Conservation (phyloP, 345 rosid genomes). For the Dipteronia sinensis region DNA sequence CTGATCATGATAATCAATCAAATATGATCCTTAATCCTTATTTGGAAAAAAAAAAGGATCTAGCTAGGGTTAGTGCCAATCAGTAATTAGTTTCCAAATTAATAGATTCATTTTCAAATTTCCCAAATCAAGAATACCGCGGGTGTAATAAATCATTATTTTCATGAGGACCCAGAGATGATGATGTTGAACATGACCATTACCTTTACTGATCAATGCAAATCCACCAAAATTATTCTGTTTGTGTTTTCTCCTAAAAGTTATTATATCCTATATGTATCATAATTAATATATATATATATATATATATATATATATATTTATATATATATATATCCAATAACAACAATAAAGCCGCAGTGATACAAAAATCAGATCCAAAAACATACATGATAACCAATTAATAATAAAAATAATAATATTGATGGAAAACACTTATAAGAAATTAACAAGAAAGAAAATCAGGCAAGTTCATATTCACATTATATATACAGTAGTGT, state of each 20-base stretch:
- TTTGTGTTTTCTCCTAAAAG: constrained; percentile 5
- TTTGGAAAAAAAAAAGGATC: background rate
- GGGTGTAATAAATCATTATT: background rate
- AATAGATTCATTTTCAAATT: background rate
- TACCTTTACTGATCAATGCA: background rate
- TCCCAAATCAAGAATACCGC: background rate
- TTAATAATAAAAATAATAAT: constrained; percentile 3
- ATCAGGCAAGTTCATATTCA: background rate
- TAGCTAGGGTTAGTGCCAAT: constrained; percentile 20
- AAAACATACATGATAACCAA: constrained; percentile 16
- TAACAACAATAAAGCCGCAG: constrained; percentile 12
- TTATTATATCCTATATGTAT: background rate
- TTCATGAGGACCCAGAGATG: background rate
- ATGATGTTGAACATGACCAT: background rate
- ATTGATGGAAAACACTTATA: background rate
- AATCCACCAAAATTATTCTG: background rate
- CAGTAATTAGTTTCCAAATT: background rate
- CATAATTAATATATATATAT: background rate
- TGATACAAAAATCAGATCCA: constrained; percentile 22
- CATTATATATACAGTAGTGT: too few species aligned
- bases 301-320: too few species aligned
- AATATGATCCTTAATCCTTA: background rate
- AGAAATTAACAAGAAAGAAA: background rate
- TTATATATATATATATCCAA: too few species aligned
- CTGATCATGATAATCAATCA: background rate